Percentiles rank a stretch among this genome's conserved stretches.
Evolutionary conservation across 1,284 basidiomycete genomes (phyloP).

Genomic region (Ceraceosorus guamensis): DNA sequence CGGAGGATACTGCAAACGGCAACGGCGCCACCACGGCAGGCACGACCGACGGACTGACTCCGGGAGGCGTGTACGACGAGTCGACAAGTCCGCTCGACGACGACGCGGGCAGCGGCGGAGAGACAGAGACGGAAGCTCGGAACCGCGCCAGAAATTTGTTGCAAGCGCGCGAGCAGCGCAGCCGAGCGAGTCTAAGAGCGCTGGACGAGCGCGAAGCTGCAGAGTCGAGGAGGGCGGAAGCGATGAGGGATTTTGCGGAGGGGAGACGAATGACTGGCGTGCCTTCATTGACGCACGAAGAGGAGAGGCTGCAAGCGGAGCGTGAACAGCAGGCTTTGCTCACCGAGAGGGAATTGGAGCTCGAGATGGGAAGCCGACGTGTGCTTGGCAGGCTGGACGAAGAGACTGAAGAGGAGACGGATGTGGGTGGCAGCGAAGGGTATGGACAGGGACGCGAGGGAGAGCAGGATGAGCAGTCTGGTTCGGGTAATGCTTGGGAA

Average conservation of each 20-base stretch:
- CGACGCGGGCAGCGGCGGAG: slow-evolving; percentile 11
- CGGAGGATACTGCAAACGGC: background rate
- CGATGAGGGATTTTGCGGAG: slow-evolving; percentile 23
- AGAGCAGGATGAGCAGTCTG: background rate
- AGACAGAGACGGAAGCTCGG: slow-evolving; percentile 11
- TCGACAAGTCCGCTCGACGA: slow-evolving; percentile 1
- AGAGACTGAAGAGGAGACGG: slow-evolving; percentile 42
- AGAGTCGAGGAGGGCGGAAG: slow-evolving; percentile 18
- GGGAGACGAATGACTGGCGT: slow-evolving; percentile 28
- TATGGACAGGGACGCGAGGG: slow-evolving; percentile 3
- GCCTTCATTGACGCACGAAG: slow-evolving; percentile 2
- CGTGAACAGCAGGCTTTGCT: slow-evolving; percentile 18
- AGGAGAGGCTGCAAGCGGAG: slow-evolving; percentile 12
- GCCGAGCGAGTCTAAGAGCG: slow-evolving; percentile 21
- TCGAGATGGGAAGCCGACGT: slow-evolving; percentile 19
- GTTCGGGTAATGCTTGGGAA: too few relatives aligned
- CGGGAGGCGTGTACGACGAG: background rate
- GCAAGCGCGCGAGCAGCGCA: slow-evolving; percentile 14
- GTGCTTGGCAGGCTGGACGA: slow-evolving; percentile 37
- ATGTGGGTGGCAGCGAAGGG: slow-evolving; percentile 11
- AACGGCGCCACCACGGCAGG: background rate
- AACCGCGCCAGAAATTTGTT: slow-evolving; percentile 2
- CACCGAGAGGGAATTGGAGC: slow-evolving; percentile 16
- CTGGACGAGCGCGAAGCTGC: slow-evolving; percentile 22
- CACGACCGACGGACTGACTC: background rate